Base-by-base conservation (phyloP, 257 asterid genomes). In the Paraleonurus japonicus region DNA sequence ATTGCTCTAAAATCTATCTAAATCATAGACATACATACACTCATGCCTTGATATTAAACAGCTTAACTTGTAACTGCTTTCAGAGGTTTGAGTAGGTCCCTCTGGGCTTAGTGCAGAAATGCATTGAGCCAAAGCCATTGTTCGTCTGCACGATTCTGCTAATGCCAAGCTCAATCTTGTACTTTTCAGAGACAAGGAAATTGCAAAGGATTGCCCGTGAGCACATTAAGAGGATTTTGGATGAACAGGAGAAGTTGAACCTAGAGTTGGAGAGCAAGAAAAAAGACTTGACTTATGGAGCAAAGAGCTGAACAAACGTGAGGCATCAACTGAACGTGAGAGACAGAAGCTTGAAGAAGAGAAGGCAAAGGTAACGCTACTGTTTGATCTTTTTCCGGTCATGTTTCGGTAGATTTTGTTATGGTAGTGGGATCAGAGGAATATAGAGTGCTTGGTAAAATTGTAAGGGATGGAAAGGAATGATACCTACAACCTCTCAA, bases 291-390 rank as follows among this genome's bases (percentile, higher is more conserved):
- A 89, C 78, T 60, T 84, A 3, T 86, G 96, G 98, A 78, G 86
- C 78, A 91, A 80, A 82, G 97, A 94, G 70, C 78, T 94, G 83
- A 86, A 89, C 69, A 85, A 80, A 65, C 91, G 96, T 51, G 97
- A 94, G 77, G 85, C 91, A 13, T 79, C 78, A 33, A 90, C 96
- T 47, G 96, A 89, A 70, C 85, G 91, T 20, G 96, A 91, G 78
- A 87, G 89, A 65, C 90, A 77, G 26, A 93, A 89, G 79, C 98
- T 91, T 75, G 97, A 89, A 17, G 96, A 87, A 75, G 96, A 90
- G 76, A 94, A 87, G 71, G 65, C 33, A 65, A 87, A 85, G 97
- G 97, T 90, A 51, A 74, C 67, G 10, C 15, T 61, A 16, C 17
- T 30, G 23, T 30, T 61, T 32, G n/a, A 33, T 61, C n/a, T 27